A percentile compares a stretch with the other conserved stretches of the same genome.
Evolutionary conservation across 768 basidiomycete genomes (phyloP).

Genomic region (Agaricus blazei): DNA sequence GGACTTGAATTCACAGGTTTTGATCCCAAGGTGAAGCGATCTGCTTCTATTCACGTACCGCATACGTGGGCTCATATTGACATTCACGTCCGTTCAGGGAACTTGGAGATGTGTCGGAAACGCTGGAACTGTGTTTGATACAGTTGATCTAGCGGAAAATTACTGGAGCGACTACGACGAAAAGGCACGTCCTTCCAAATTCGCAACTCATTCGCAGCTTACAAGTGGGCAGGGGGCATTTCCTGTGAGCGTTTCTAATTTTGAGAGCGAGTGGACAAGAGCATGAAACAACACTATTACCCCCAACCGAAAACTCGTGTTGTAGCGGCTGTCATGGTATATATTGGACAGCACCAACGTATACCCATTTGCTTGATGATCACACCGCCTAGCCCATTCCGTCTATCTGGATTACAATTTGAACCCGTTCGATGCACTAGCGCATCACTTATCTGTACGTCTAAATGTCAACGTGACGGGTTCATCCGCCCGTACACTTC

Average conservation of each 20-base stretch:
- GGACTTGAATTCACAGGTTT: conserved; percentile 82
- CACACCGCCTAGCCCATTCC: too few relatives aligned
- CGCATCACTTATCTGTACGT: too few relatives aligned
- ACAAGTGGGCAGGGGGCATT: conserved; percentile 38
- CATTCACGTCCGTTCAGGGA: conserved; percentile 41
- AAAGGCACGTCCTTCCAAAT: conserved; percentile 48
- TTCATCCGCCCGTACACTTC: too few relatives aligned
- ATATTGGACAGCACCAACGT: background rate
- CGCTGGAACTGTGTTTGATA: conserved; percentile 50
- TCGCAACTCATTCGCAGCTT: background rate
- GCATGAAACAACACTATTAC: conserved; percentile 31
- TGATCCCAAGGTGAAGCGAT: conserved; percentile 55
- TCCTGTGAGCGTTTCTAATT: conserved; percentile 66
- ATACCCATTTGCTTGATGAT: background rate
- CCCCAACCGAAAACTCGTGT: background rate
- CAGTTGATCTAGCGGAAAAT: conserved; percentile 60
- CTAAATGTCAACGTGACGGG: too few relatives aligned
- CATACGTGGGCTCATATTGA: background rate
- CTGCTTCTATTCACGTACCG: background rate
- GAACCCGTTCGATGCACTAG: too few relatives aligned
- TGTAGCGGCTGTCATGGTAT: background rate
- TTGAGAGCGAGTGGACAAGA: conserved; percentile 64
- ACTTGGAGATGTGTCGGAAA: conserved; percentile 71
- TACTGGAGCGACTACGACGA: conserved; percentile 93
- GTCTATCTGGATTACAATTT: too few relatives aligned